Conservation (phyloP, 148 eudicot species). For the Spergularia bocconei region DNA sequence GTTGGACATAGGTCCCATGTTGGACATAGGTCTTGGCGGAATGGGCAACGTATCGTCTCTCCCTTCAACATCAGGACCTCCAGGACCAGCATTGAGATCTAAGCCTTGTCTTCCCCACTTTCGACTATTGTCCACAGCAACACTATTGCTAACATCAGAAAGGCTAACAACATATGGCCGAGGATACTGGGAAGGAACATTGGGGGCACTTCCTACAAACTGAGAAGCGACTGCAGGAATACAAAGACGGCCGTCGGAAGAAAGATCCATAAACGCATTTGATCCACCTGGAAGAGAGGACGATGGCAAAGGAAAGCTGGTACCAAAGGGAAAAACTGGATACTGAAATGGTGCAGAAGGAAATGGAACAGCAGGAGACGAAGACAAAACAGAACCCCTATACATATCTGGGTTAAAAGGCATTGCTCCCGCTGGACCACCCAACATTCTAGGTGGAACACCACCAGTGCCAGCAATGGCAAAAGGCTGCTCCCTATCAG, state of each 20-base stretch:
- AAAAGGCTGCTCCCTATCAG: slow-evolving; percentile 57
- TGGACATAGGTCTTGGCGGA: slow-evolving; percentile 47
- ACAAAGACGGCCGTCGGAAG: slow-evolving; percentile 52
- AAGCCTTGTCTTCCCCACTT: slow-evolving; percentile 71
- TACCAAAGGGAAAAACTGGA: slow-evolving; percentile 68
- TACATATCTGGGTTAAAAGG: slow-evolving; percentile 53
- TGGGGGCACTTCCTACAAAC: slow-evolving; percentile 51
- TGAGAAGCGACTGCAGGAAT: slow-evolving; percentile 59
- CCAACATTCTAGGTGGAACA: slow-evolving; percentile 58
- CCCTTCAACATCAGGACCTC: slow-evolving; percentile 45
- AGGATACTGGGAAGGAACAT: slow-evolving; percentile 56
- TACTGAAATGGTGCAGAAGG: slow-evolving; percentile 57
- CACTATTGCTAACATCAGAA: slow-evolving; percentile 45
- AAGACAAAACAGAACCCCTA: slow-evolving; percentile 74
- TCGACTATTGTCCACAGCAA: slow-evolving; percentile 40
- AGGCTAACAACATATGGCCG: slow-evolving; percentile 57
- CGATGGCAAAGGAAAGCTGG: slow-evolving; percentile 60
- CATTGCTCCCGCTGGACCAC: slow-evolving; percentile 40
- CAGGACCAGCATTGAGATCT: slow-evolving; percentile 83
- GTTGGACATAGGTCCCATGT: slow-evolving; percentile 44
- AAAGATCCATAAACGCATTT: slow-evolving; percentile 53
- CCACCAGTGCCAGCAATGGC: slow-evolving; percentile 41
- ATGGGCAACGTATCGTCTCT: slow-evolving; percentile 50
- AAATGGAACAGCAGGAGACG: slow-evolving; percentile 70
- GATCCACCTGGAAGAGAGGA: slow-evolving; percentile 48